Evolutionary conservation across 2,329 filamentous ascomycete genomes (phyloP).

Genomic region (Penicillium nordicum): DNA sequence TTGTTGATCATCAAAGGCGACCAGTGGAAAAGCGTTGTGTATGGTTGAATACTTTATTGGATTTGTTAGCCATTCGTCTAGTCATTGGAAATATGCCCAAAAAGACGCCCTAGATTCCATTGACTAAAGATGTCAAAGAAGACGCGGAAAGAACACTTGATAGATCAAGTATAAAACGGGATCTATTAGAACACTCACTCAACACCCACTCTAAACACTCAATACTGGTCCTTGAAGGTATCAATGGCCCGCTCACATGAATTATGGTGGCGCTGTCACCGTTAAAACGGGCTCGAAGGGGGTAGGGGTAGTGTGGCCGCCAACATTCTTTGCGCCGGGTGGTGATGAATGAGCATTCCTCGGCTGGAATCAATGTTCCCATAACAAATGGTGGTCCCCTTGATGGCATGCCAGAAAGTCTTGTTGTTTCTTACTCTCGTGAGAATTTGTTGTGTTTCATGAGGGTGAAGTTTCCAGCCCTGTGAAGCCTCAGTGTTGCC

Average conservation of each 20-base stretch:
- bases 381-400: conserved; percentile 31
- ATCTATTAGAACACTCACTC: not conserved
- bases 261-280: not conserved
- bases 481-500: conserved; percentile 1
- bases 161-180: not conserved
- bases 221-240: not conserved
- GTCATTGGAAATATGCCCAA: not conserved
- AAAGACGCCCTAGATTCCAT: not conserved
- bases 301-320: conserved; percentile 17
- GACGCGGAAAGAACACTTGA: not conserved
- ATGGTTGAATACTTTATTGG: not conserved
- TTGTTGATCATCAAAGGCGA: not conserved
- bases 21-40: not conserved
- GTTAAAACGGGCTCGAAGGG: conserved; percentile 4
- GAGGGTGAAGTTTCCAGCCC: not conserved
- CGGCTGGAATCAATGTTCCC: conserved; percentile 17
- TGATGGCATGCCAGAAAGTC: conserved; percentile 9
- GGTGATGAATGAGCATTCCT: conserved; percentile 34
- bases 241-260: not conserved
- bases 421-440: conserved; percentile 7
- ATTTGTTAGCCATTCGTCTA: not conserved
- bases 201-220: conserved; percentile 7
- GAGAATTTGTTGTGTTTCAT: conserved; percentile 3
- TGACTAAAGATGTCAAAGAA: not conserved
- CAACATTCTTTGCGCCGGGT: conserved; percentile 31